phyloP scores from a whole-genome alignment of 2,329 filamentous ascomycete species.

The Pezicula carpinea region DNA sequence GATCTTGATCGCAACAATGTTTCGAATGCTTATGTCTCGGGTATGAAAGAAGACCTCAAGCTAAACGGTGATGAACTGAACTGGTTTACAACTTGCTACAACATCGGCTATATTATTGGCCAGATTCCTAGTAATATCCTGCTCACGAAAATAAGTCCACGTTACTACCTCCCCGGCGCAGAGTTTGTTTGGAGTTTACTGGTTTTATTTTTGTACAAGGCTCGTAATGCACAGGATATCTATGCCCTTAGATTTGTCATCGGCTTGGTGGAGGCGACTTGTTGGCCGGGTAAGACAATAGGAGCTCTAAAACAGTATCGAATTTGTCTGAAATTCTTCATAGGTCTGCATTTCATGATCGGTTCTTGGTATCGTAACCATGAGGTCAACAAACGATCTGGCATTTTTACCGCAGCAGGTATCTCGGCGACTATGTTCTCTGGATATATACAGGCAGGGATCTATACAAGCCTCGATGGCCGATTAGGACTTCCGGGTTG shows the following conservation, averaged over 20 bases:
- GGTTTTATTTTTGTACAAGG: background rate
- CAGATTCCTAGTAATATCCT: constrained; percentile 21
- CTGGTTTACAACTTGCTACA: constrained; percentile 34
- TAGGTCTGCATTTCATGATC: constrained; percentile 44
- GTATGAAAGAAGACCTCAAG: constrained; percentile 32
- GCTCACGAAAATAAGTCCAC: constrained; percentile 6
- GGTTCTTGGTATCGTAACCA: constrained; percentile 52
- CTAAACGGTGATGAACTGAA: constrained; percentile 35
- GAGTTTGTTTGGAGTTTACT: constrained; percentile 3
- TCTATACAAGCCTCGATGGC: background rate
- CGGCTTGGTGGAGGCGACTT: constrained; percentile 1
- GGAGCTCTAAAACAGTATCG: no score
- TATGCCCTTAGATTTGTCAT: constrained; percentile 5
- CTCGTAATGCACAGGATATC: constrained; percentile 1
- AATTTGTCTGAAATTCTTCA: no score
- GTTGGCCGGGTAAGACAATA: constrained; percentile 14
- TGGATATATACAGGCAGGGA: constrained; percentile 50
- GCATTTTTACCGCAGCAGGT: constrained; percentile 50
- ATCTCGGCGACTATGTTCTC: constrained; percentile 45
- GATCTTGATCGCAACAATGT: constrained; percentile 19
- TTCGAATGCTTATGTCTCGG: constrained; percentile 34
- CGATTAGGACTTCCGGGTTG: constrained; percentile 27
- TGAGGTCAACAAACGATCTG: constrained; percentile 53
- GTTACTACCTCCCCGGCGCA: constrained; percentile 4
- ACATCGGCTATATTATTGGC: constrained; percentile 50